phyloP scores from a whole-genome alignment of 2,329 filamentous ascomycete genomes.

The Apiospora marii region DNA sequence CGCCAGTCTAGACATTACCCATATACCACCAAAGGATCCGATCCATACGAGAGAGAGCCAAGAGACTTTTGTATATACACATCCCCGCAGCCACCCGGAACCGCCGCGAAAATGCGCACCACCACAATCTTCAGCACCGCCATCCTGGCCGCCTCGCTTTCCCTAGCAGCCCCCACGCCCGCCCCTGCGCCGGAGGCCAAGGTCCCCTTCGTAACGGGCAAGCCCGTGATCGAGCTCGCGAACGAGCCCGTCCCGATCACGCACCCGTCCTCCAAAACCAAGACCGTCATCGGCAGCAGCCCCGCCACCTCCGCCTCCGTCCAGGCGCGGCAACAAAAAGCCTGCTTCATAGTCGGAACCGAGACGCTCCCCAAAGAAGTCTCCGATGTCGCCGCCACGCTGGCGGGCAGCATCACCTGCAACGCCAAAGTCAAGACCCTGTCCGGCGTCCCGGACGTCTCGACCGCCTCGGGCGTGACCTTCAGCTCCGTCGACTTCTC shows the following conservation, averaged over 20 bases:
- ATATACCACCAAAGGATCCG: neutral
- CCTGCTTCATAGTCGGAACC: slow-evolving; percentile 64
- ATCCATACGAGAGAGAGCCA: neutral
- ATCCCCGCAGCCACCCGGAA: neutral
- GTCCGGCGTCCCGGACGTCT: slow-evolving; percentile 62
- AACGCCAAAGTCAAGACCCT: slow-evolving; percentile 55
- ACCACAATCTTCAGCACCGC: neutral
- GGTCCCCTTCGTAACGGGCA: slow-evolving; percentile 20
- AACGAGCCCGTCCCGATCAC: neutral
- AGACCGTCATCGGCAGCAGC: neutral
- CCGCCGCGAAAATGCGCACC: slow-evolving; percentile 10
- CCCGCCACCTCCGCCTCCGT: neutral
- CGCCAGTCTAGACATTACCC: neutral
- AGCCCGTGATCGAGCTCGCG: slow-evolving; percentile 11
- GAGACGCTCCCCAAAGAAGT: slow-evolving; percentile 59
- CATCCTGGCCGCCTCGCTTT: neutral
- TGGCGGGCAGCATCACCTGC: slow-evolving; percentile 59
- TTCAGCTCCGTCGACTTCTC: slow-evolving; percentile 66
- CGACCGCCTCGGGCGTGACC: slow-evolving; percentile 47
- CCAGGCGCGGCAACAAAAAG: slow-evolving; percentile 26
- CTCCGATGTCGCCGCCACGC: slow-evolving; percentile 47
- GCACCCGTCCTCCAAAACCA: neutral
- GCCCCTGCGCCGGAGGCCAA: neutral
- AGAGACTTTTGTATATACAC: neutral
- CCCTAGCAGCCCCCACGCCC: slow-evolving; percentile 4